These are phyloP conservation scores for Pseudopithomyces maydicus DNA, from an alignment of 2,329 filamentous ascomycete genomes.

Conservation along the genomic window DNA sequence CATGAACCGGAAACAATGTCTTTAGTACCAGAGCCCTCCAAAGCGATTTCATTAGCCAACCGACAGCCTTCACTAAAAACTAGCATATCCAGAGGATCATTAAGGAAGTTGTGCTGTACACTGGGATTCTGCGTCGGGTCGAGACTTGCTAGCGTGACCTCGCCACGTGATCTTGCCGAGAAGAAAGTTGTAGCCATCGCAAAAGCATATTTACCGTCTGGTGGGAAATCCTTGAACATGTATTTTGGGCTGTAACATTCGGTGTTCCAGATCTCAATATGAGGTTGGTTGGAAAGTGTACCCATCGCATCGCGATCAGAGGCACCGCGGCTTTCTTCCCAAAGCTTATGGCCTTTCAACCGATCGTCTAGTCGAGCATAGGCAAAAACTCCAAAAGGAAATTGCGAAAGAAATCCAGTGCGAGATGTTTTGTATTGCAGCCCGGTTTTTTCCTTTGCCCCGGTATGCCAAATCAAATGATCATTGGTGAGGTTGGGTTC, in stretches of 20 bases:
- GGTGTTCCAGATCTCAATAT: conserved; percentile 67
- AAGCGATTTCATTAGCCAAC: conserved; percentile 65
- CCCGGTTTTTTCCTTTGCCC: conserved; percentile 53
- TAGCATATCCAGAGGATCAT: conserved; percentile 62
- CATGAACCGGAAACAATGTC: conserved; percentile 65
- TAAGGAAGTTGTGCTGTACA: conserved; percentile 64
- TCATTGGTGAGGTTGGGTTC: conserved; percentile 63
- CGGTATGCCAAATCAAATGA: conserved; percentile 60
- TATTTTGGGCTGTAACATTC: conserved; percentile 67
- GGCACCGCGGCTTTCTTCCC: conserved; percentile 56
- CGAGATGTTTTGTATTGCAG: conserved; percentile 63
- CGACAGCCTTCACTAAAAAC: conserved; percentile 64
- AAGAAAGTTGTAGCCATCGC: conserved; percentile 53
- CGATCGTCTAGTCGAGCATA: conserved; percentile 67
- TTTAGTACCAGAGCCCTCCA: conserved; percentile 62
- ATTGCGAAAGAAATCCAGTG: conserved; percentile 62
- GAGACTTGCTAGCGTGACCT: conserved; percentile 56
- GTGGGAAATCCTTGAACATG: conserved; percentile 60
- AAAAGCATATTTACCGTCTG: conserved; percentile 61
- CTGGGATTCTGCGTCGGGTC: conserved; percentile 59
- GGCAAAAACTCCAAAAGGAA: conserved; percentile 67
- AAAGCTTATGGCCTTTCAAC: conserved; percentile 59
- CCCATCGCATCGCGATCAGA: conserved; percentile 65
- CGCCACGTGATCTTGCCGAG: conserved; percentile 61
- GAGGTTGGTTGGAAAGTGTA: conserved; percentile 60